phyloP scores from a whole-genome alignment of 1,284 basidiomycete species.

The Stereum hirsutum region DNA sequence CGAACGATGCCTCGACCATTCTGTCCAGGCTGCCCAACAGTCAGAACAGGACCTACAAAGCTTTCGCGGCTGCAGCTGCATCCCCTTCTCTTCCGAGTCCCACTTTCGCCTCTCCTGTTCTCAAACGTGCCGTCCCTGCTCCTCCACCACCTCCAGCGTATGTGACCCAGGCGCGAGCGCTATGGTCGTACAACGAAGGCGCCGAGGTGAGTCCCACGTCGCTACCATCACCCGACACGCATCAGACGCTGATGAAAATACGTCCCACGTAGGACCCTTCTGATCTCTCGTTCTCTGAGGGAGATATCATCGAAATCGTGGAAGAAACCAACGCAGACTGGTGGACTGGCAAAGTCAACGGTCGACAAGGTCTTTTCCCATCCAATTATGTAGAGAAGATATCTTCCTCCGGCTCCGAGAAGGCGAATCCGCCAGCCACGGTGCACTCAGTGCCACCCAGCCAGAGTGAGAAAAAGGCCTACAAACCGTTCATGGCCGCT shows the following conservation, averaged over 20 bases:
- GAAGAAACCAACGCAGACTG: slow-evolving; percentile 54
- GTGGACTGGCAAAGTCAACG: slow-evolving; percentile 53
- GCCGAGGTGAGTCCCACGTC: slow-evolving; percentile 27
- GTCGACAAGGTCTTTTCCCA: slow-evolving; percentile 56
- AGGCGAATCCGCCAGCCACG: slow-evolving; percentile 7
- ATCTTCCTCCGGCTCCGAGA: slow-evolving; percentile 7
- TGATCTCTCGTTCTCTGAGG: slow-evolving; percentile 47
- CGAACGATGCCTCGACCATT: slow-evolving; percentile 41
- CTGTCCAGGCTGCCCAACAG: slow-evolving; percentile 34
- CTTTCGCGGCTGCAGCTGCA: slow-evolving; percentile 6
- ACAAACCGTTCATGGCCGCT: slow-evolving; percentile 9
- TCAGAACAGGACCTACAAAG: slow-evolving; percentile 8
- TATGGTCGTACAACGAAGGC: slow-evolving; percentile 61
- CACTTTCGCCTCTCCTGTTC: too few relatives aligned
- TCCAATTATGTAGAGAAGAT: slow-evolving; percentile 50
- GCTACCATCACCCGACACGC: background rate
- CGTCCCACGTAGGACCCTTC: slow-evolving; percentile 36
- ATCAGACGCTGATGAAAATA: slow-evolving; percentile 1
- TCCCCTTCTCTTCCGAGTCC: background rate
- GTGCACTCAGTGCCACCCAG: slow-evolving; percentile 3
- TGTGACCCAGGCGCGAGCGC: slow-evolving; percentile 39
- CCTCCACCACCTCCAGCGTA: slow-evolving; percentile 21
- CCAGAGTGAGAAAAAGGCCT: slow-evolving; percentile 17
- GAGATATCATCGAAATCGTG: slow-evolving; percentile 50
- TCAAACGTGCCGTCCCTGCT: slow-evolving; percentile 15